A percentile compares a stretch with the other conserved stretches of the same genome.
These are phyloP conservation scores for Pholiota conissans DNA, from an alignment of 768 basidiomycete species.

Conservation along the genomic window DNA sequence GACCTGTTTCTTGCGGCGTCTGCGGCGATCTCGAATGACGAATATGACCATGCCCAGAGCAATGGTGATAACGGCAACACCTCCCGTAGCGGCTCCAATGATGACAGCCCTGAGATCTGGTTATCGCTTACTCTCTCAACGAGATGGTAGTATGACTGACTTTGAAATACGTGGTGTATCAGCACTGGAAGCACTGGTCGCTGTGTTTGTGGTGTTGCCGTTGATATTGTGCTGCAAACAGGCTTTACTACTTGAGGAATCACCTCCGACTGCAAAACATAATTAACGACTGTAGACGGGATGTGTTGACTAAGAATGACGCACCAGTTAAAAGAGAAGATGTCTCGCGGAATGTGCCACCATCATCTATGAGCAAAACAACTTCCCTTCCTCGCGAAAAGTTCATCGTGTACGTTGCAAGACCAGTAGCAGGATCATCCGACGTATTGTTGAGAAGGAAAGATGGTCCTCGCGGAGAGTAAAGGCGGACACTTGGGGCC, in stretches of 20 bases:
- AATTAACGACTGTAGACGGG: not conserved
- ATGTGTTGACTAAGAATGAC: constrained; percentile 6
- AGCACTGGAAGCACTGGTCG: not conserved
- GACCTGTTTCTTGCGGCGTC: constrained; percentile 16
- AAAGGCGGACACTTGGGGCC: constrained; percentile 38
- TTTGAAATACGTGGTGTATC: constrained; percentile 12
- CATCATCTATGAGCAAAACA: constrained; percentile 46
- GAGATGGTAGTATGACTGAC: not conserved
- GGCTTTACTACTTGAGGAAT: constrained; percentile 24
- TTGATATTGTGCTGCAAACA: constrained; percentile 13
- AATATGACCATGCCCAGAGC: constrained; percentile 43
- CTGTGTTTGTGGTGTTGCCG: constrained; percentile 1
- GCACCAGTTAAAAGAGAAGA: constrained; percentile 42
- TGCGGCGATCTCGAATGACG: constrained; percentile 37
- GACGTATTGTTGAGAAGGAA: constrained; percentile 25
- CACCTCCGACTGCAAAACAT: constrained; percentile 29
- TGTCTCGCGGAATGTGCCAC: constrained; percentile 36
- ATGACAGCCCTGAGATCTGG: constrained; percentile 35
- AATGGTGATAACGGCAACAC: constrained; percentile 38
- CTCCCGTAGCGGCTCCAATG: constrained; percentile 45
- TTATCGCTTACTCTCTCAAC: not conserved
- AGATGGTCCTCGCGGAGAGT: constrained; percentile 33
- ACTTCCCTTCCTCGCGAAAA: constrained; percentile 35
- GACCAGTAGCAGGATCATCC: constrained; percentile 28
- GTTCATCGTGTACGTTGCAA: constrained; percentile 43